phyloP scores from a whole-genome alignment of 2,329 filamentous ascomycete genomes.

The Allantophomopsis lycopodina region DNA sequence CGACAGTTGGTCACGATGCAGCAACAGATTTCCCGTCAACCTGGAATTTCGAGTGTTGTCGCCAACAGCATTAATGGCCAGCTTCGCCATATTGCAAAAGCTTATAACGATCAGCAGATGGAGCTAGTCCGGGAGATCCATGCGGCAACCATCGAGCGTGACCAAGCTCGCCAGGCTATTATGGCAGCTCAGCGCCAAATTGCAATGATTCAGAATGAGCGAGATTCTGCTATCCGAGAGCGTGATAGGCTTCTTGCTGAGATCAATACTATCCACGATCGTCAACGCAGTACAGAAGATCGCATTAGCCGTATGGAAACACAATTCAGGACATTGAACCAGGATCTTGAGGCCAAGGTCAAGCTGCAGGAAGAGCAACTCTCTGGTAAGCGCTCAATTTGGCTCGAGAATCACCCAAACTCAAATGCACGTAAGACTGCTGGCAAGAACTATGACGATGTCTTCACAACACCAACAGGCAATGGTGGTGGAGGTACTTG shows the following conservation, averaged over 20 bases:
- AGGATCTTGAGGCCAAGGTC: conserved; percentile 5
- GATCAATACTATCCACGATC: no score
- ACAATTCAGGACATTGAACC: neutral
- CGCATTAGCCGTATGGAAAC: no score
- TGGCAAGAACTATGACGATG: conserved; percentile 7
- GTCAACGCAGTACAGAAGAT: no score
- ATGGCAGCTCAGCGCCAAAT: no score
- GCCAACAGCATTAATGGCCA: neutral
- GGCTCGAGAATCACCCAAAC: conserved; percentile 8
- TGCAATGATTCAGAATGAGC: no score
- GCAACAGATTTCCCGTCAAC: neutral
- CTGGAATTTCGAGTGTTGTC: neutral
- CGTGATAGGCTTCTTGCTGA: no score
- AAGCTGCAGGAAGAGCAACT: conserved; percentile 6
- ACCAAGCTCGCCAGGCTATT: no score
- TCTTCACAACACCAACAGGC: conserved; percentile 8
- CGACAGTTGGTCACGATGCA: neutral
- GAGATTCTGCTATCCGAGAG: no score
- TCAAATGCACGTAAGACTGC: conserved; percentile 5
- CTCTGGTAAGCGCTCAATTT: conserved; percentile 8
- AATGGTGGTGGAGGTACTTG: neutral
- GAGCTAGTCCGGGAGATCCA: no score
- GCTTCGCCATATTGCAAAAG: no score
- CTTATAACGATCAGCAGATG: no score
- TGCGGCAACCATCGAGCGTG: no score